Conservation (phyloP, 2,329 filamentous ascomycete species). For the Dothistroma pini region DNA sequence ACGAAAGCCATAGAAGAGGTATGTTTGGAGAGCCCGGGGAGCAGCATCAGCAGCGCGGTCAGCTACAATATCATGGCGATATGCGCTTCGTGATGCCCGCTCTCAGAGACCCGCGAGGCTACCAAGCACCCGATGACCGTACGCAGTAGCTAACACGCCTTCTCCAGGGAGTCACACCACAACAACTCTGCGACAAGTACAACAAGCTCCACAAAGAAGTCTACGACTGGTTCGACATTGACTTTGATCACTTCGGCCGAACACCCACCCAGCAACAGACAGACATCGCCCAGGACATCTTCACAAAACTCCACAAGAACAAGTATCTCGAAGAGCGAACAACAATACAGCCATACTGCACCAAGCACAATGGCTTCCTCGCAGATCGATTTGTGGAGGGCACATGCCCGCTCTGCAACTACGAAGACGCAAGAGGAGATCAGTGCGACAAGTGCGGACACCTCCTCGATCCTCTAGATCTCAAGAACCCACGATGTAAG, state of each 20-base stretch:
- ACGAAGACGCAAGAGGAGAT: slow-evolving; percentile 51
- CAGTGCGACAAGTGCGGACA: slow-evolving; percentile 53
- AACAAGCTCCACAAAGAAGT: slow-evolving; percentile 84
- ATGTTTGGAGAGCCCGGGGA: neutral
- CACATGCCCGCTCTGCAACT: slow-evolving; percentile 66
- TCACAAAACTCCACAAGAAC: slow-evolving; percentile 80
- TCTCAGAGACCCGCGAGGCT: no score
- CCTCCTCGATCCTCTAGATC: slow-evolving; percentile 49
- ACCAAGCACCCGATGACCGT: no score
- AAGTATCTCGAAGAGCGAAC: slow-evolving; percentile 82
- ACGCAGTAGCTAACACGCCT: neutral
- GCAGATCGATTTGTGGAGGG: slow-evolving; percentile 86
- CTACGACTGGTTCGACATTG: slow-evolving; percentile 95
- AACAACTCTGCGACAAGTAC: slow-evolving; percentile 88
- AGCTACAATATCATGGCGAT: neutral
- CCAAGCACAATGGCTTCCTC: slow-evolving; percentile 59
- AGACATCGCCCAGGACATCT: slow-evolving; percentile 88
- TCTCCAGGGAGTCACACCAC: slow-evolving; percentile 63
- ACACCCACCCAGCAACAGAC: slow-evolving; percentile 88
- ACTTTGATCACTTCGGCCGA: slow-evolving; percentile 90
- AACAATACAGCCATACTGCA: slow-evolving; percentile 87
- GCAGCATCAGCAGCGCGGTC: neutral
- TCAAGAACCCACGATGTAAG: slow-evolving; percentile 87
- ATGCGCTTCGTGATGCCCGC: neutral
- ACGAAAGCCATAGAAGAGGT: slow-evolving; percentile 85